Conservation (phyloP, 495 filamentous ascomycete genomes). For the Cercophora newfieldiana region DNA sequence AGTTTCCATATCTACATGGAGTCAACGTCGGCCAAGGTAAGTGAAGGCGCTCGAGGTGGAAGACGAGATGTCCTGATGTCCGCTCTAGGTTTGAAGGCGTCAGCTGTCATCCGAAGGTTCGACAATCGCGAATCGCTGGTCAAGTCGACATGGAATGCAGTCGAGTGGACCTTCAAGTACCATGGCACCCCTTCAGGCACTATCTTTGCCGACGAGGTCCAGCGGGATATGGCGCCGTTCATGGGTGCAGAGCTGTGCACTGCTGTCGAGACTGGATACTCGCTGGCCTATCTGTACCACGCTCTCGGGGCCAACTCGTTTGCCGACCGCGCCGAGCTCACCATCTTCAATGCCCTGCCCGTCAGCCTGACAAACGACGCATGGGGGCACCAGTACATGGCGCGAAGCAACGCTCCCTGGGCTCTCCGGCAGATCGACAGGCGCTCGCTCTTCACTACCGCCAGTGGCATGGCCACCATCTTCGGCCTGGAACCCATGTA, state of each 20-base stretch:
- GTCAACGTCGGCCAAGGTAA: constrained; percentile 37
- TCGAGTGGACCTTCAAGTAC: constrained; percentile 28
- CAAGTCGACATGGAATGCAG: constrained; percentile 27
- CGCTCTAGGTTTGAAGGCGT: constrained; percentile 19
- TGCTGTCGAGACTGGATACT: constrained; percentile 35
- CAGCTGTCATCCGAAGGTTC: constrained; percentile 27
- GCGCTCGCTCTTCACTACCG: constrained; percentile 22
- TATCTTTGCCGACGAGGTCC: constrained; percentile 30
- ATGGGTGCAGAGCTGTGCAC: constrained; percentile 37
- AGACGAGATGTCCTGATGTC: background rate
- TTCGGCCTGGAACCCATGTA: constrained; percentile 46
- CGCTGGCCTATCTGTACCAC: constrained; percentile 36
- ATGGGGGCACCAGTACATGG: constrained; percentile 63
- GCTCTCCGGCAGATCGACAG: constrained; percentile 24
- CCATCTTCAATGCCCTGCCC: constrained; percentile 62
- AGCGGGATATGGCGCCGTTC: constrained; percentile 29
- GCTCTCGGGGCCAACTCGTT: constrained; percentile 49
- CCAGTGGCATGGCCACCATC: constrained; percentile 25
- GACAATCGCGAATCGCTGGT: constrained; percentile 24
- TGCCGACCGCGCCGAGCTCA: constrained; percentile 57
- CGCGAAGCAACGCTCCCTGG: constrained; percentile 56
- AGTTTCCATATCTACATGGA: constrained; percentile 28
- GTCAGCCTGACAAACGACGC: constrained; percentile 55
- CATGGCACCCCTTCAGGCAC: constrained; percentile 32
- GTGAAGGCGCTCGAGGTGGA: background rate